A percentile compares a stretch with the other conserved stretches of the same genome.
Conservation (phyloP, 139 green algal species). For the Haematococcus sp. region DNA sequence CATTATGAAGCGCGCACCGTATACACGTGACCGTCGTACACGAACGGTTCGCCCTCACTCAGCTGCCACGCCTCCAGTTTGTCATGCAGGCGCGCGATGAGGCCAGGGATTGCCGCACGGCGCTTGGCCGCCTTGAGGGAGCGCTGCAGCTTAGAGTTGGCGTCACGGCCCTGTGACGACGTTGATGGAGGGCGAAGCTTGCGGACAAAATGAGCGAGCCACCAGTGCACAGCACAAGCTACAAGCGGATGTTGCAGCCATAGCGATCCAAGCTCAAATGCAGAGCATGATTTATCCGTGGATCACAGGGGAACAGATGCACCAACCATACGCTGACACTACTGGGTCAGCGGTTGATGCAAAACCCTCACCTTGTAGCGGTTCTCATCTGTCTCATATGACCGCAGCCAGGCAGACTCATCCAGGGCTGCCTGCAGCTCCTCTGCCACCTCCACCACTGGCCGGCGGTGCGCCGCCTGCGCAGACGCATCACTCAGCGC, state of each 20-base stretch:
- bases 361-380: constrained; percentile 69
- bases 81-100: constrained; percentile 25
- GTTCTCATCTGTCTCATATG: constrained; percentile 49
- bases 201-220: not conserved
- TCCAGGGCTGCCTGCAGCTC: constrained; percentile 37
- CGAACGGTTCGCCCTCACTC: constrained; percentile 47
- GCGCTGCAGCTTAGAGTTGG: constrained; percentile 50
- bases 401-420: constrained; percentile 48
- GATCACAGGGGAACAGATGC: no score
- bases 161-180: constrained; percentile 60
- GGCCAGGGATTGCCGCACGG: constrained; percentile 35
- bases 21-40: constrained; percentile 50
- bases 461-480: constrained; percentile 29
- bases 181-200: not conserved
- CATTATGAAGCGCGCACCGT: no score
- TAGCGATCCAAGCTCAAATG: no score
- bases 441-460: constrained; percentile 31
- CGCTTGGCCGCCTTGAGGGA: constrained; percentile 44
- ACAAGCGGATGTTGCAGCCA: no score
- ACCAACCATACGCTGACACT: no score
- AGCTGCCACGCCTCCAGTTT: constrained; percentile 44
- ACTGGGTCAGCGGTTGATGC: no score
- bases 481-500: constrained; percentile 45
- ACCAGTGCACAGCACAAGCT: not conserved
- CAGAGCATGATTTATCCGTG: no score